These are phyloP conservation scores for Fusarium marasasianum DNA, from an alignment of 2,329 filamentous ascomycete genomes.

Conservation along the genomic window DNA sequence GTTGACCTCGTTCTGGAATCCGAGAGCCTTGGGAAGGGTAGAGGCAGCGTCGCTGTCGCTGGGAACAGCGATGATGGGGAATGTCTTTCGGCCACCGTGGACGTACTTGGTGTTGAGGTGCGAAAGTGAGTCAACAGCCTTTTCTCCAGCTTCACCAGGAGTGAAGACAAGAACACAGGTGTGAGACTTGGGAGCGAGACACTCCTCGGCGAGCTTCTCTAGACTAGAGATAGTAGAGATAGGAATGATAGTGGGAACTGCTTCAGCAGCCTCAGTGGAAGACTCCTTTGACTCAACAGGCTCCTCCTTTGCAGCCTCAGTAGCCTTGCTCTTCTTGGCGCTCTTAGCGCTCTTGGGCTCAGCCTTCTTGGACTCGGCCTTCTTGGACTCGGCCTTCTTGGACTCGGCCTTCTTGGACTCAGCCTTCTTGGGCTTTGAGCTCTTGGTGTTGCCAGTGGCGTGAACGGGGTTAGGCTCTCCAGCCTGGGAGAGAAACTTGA, in stretches of 20 bases:
- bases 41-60: conserved; percentile 51
- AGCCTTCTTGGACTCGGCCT: conserved; percentile 27
- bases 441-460: conserved; percentile 47
- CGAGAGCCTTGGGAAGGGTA: conserved; percentile 63
- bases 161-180: conserved; percentile 85
- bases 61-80: conserved; percentile 84
- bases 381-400: conserved; percentile 50
- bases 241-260: conserved; percentile 59
- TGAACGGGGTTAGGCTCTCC: conserved; percentile 81
- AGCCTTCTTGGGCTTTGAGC: conserved; percentile 52
- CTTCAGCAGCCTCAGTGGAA: conserved; percentile 36
- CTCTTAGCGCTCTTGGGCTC: conserved; percentile 47
- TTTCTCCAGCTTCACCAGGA: conserved; percentile 62
- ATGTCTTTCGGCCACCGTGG: conserved; percentile 72
- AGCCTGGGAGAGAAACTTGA: conserved; percentile 83
- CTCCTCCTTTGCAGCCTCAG: conserved; percentile 46
- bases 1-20: conserved; percentile 69
- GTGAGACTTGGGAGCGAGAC: conserved; percentile 77
- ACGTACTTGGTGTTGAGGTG: conserved; percentile 81
- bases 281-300: conserved; percentile 39
- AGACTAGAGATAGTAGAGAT: conserved; percentile 73
- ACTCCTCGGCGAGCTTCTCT: conserved; percentile 73
- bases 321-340: conserved; percentile 42
- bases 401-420: conserved; percentile 44
- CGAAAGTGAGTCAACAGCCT: conserved; percentile 71